Evolutionary conservation across 495 filamentous ascomycete species (phyloP).

Genomic region (Terfezia boudieri): DNA sequence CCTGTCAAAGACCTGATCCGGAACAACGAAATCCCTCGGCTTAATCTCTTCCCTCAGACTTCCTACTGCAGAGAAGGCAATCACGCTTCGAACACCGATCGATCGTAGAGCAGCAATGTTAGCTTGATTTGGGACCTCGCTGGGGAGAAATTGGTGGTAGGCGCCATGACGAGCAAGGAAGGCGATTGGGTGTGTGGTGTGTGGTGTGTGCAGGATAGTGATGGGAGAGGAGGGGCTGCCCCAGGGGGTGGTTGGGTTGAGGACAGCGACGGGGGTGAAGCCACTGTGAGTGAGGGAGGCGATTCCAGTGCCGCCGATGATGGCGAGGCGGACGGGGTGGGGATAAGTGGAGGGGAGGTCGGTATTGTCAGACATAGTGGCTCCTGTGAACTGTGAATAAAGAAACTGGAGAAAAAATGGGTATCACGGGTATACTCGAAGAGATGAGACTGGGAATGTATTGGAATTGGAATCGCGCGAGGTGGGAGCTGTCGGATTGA

Average conservation of each 20-base stretch:
- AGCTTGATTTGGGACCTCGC: slow-evolving; percentile 74
- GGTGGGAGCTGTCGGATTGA: too few species aligned
- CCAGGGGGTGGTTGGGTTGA: slow-evolving; percentile 69
- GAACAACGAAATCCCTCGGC: slow-evolving; percentile 88
- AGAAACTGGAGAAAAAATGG: background rate
- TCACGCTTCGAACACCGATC: slow-evolving; percentile 68
- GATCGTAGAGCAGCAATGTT: slow-evolving; percentile 87
- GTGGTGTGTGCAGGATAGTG: slow-evolving; percentile 60
- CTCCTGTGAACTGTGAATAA: background rate
- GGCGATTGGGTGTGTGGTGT: slow-evolving; percentile 48
- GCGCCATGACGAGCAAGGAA: slow-evolving; percentile 83
- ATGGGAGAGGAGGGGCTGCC: slow-evolving; percentile 77
- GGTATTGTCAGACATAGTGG: background rate
- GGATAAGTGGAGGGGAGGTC: background rate
- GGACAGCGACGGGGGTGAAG: slow-evolving; percentile 58
- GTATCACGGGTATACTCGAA: background rate
- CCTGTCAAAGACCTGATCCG: slow-evolving; percentile 91
- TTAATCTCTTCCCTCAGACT: slow-evolving; percentile 71
- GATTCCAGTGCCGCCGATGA: slow-evolving; percentile 91
- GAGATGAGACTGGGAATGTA: background rate
- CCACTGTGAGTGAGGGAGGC: slow-evolving; percentile 37
- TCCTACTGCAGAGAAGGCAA: slow-evolving; percentile 90
- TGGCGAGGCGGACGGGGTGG: slow-evolving; percentile 60
- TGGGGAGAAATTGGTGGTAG: slow-evolving; percentile 73
- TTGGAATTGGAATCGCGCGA: too few species aligned